Base-by-base conservation (phyloP, 805 yeast genomes). In the Zygoascus ofunaensis region DNA sequence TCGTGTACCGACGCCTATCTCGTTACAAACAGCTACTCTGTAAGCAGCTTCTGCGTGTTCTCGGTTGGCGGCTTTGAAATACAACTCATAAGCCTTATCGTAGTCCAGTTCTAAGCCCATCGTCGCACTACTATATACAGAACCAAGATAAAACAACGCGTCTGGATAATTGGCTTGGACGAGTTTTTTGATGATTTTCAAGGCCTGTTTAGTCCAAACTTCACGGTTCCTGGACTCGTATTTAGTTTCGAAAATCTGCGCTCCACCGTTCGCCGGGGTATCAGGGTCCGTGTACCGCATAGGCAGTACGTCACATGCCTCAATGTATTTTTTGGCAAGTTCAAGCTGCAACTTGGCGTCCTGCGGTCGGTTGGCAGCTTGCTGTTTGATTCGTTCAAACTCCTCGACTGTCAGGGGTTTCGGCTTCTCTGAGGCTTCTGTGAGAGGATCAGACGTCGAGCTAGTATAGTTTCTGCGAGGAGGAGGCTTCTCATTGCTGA, bases 1-100 rank as follows among this genome's bases (percentile, higher is more conserved):
- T 44, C 63, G 53, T 21, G 73, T 64, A 1, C 82, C 82, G 47
- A 74, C 70, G 15, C 85, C 81, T 57, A 80, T 66, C 58, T 84
- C 92, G 54, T 72, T 71, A 55, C 86, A 77, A 26, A 82, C 82
- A 0, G 82, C 92, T 1, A 79, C 72, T 40, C 90, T 64, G 62
- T 80, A 83, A 46, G 79, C 71, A 7, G 84, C 81, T 43, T 74
- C 74, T 0, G 77, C 69, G 54, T 79, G 79, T 18, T 74, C 71
- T 35, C 69, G 69, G 39, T 66, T 65, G 4, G 86, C 82, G 0
- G 87, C 81, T 47, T 72, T 74, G 24, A 62, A 53, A 58, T 82
- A 83, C 41, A 70, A 65, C 48, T 75, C 77, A 53, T 75, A 77
- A 2, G 89, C 87, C 52, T 73, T 73, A 34, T 59, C 68, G 53